Evolutionary conservation across 371 early-diverging fungal species (phyloP).

Genomic region (Nematocida sp.): DNA sequence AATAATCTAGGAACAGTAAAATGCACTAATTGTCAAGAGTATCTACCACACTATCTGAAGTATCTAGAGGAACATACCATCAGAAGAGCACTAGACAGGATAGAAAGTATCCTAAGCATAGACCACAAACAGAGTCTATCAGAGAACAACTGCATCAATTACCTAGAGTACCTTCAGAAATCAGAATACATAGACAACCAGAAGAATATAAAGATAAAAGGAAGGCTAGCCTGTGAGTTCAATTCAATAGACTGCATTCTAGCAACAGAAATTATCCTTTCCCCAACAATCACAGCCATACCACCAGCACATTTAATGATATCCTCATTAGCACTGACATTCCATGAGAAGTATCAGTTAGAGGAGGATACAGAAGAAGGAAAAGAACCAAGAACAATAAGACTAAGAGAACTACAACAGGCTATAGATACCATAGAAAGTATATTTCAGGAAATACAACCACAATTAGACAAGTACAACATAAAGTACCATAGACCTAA

Average conservation of each 20-base stretch:
- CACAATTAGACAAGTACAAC: constrained; percentile 13
- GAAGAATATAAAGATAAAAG: constrained; percentile 56
- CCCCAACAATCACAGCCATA: constrained; percentile 50
- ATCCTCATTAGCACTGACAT: constrained; percentile 52
- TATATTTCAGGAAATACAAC: constrained; percentile 30
- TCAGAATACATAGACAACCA: constrained; percentile 49
- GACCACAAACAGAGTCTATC: constrained; percentile 35
- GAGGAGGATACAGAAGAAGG: constrained; percentile 30
- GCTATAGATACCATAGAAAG: constrained; percentile 28
- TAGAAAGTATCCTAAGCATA: constrained; percentile 26
- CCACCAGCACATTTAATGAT: constrained; percentile 45
- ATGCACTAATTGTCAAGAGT: constrained; percentile 40
- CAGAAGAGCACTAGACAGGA: constrained; percentile 31
- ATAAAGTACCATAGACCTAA: constrained; percentile 39
- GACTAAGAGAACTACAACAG: constrained; percentile 18
- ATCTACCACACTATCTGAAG: constrained; percentile 51
- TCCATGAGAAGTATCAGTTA: constrained; percentile 54
- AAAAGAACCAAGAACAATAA: not conserved
- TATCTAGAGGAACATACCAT: not conserved
- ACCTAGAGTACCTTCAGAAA: constrained; percentile 55
- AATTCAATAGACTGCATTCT: constrained; percentile 61
- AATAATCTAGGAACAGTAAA: not conserved
- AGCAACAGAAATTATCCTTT: constrained; percentile 61
- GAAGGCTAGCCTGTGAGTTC: constrained; percentile 60
- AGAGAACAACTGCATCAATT: constrained; percentile 59